A percentile compares a stretch with the other conserved stretches of the same genome.
Evolutionary conservation across 2,329 filamentous ascomycete species (phyloP).

Genomic region (Tricladium varicosporioides): DNA sequence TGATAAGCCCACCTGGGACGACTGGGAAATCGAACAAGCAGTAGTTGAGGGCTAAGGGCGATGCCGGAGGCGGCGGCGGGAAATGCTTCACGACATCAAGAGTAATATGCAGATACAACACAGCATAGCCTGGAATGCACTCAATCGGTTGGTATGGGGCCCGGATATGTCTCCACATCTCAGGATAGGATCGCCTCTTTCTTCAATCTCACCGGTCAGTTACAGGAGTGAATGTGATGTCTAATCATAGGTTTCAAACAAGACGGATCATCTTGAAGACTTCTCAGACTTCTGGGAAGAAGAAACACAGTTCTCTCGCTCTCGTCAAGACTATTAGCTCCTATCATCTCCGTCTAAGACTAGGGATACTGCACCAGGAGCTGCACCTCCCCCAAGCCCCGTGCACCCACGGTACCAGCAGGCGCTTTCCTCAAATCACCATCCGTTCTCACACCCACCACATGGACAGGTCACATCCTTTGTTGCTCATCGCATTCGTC

Average conservation of each 20-base stretch:
- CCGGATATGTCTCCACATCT: constrained; percentile 3
- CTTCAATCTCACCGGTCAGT: neutral
- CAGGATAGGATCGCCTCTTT: neutral
- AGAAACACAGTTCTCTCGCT: neutral
- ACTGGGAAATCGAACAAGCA: constrained; percentile 26
- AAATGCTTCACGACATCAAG: constrained; percentile 7
- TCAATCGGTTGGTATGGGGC: neutral
- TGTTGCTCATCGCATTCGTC: constrained; percentile 17
- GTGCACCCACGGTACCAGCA: neutral
- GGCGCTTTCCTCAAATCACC: neutral
- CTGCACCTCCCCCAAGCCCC: neutral
- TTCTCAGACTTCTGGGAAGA: neutral
- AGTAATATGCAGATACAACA: constrained; percentile 10
- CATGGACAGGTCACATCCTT: constrained; percentile 2
- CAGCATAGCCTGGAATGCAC: constrained; percentile 8
- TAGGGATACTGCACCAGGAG: neutral
- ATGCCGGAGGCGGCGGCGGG: constrained; percentile 5
- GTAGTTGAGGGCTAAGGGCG: constrained; percentile 23
- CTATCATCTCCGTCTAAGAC: neutral
- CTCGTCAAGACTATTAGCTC: neutral
- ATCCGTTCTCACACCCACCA: constrained; percentile 1
- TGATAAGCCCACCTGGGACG: constrained; percentile 46
- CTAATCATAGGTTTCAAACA: neutral
- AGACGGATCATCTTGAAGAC: neutral
- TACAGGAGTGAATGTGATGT: neutral